Percentiles rank a stretch among this genome's conserved stretches.
phyloP scores from a whole-genome alignment of 108 stramenopile genomes.

The Fragilariopsis cylindrus region DNA sequence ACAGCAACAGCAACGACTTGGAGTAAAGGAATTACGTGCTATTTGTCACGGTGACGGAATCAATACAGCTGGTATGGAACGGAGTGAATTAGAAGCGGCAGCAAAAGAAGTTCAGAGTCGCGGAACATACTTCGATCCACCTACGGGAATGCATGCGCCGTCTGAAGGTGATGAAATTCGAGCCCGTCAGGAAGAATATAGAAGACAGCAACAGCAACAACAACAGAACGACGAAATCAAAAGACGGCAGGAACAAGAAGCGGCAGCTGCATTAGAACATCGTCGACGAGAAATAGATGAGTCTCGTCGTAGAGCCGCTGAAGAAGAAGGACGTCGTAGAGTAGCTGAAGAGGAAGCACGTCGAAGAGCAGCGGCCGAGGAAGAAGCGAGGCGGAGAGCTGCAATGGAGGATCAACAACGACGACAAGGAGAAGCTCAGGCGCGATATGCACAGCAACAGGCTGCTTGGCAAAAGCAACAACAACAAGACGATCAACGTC shows the following conservation, averaged over 20 bases:
- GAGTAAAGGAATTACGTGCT: constrained; percentile 74
- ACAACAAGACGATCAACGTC: constrained; percentile 45
- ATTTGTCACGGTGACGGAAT: constrained; percentile 83
- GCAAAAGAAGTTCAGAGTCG: constrained; percentile 50
- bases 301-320: constrained; percentile 11
- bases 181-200: constrained; percentile 21
- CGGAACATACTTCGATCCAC: constrained; percentile 36
- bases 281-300: constrained; percentile 39
- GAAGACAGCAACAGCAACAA: constrained; percentile 23
- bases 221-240: constrained; percentile 11
- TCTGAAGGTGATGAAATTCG: too few species aligned
- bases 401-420: constrained; percentile 24
- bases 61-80: constrained; percentile 84
- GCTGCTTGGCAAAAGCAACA: constrained; percentile 39
- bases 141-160: not conserved
- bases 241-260: constrained; percentile 38
- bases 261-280: constrained; percentile 38
- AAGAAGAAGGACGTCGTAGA: constrained; percentile 24
- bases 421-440: constrained; percentile 25
- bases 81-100: constrained; percentile 67
- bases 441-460: constrained; percentile 36
- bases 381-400: constrained; percentile 13
- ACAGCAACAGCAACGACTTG: constrained; percentile 31
- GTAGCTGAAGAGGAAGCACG: constrained; percentile 13
- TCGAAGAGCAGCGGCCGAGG: constrained; percentile 20